Percentiles rank a stretch among this genome's conserved stretches.
Conservation (phyloP, 768 basidiomycete species). For the Leccinum boreale region DNA sequence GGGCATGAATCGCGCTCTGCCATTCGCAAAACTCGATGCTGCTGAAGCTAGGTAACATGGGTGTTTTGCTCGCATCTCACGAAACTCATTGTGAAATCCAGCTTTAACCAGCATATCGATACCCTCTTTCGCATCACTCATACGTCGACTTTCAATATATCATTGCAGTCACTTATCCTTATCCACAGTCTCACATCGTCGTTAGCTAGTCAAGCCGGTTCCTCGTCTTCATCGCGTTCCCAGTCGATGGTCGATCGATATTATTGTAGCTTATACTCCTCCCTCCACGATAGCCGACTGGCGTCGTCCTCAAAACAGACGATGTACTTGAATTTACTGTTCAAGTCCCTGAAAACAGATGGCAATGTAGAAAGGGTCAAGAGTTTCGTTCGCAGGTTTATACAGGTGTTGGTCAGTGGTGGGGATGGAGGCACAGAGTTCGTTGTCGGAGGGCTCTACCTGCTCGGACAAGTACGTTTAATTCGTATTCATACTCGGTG, state of each 20-base stretch:
- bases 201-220: constrained; percentile 40
- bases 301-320: constrained; percentile 87
- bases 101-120: constrained; percentile 83
- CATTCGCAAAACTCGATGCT: constrained; percentile 82
- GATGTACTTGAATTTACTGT: constrained; percentile 92
- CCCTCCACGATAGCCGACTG: constrained; percentile 79
- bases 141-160: constrained; percentile 94
- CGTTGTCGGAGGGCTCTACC: constrained; percentile 80
- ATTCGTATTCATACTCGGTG: neutral
- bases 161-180: constrained; percentile 85
- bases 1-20: constrained; percentile 92
- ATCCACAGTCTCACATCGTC: constrained; percentile 79
- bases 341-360: constrained; percentile 83
- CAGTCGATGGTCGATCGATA: constrained; percentile 61
- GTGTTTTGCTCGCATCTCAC: neutral
- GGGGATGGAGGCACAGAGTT: constrained; percentile 81
- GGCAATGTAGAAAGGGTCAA: constrained; percentile 57
- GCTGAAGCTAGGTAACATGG: constrained; percentile 56
- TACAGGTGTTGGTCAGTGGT: constrained; percentile 73
- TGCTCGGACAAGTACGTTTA: constrained; percentile 77
- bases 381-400: constrained; percentile 78
- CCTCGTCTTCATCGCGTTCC: constrained; percentile 37
- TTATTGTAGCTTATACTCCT: constrained; percentile 86
- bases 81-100: constrained; percentile 26
- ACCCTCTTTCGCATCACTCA: constrained; percentile 95